Percentiles rank a stretch among this genome's conserved stretches.
Evolutionary conservation across 1,284 basidiomycete genomes (phyloP).

Genomic region (Ceratobasidium theobromae): DNA sequence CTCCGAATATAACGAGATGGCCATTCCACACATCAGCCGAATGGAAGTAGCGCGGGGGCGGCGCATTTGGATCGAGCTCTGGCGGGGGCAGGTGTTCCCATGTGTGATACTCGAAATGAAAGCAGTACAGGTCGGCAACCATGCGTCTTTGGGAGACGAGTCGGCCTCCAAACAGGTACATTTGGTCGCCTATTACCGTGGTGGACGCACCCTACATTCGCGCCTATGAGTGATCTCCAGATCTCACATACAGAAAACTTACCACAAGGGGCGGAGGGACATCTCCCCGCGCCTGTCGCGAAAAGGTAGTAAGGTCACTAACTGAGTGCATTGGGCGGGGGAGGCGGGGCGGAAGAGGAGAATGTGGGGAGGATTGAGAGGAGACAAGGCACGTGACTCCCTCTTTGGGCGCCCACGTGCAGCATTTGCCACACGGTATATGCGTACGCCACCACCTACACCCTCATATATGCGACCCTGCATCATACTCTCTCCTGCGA

Average conservation of each 20-base stretch:
- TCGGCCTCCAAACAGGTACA: slow-evolving; percentile 88
- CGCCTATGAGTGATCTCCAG: slow-evolving; percentile 24
- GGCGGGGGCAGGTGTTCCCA: slow-evolving; percentile 75
- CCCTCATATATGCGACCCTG: slow-evolving; percentile 2
- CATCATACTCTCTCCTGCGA: neutral
- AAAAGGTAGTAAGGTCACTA: slow-evolving; percentile 84
- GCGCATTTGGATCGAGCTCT: slow-evolving; percentile 59
- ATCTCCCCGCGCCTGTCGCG: slow-evolving; percentile 79
- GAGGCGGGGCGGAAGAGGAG: neutral
- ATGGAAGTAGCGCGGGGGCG: slow-evolving; percentile 85
- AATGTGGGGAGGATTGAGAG: neutral
- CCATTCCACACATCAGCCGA: slow-evolving; percentile 88
- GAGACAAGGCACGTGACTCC: slow-evolving; percentile 9
- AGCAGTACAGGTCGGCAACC: slow-evolving; percentile 84
- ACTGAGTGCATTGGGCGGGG: slow-evolving; percentile 64
- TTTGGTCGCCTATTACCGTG: slow-evolving; percentile 77
- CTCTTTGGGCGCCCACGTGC: slow-evolving; percentile 6
- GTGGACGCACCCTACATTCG: slow-evolving; percentile 66
- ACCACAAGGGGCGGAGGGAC: slow-evolving; percentile 87
- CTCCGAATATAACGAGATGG: slow-evolving; percentile 87
- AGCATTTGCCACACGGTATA: slow-evolving; percentile 1
- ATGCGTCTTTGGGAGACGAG: slow-evolving; percentile 82
- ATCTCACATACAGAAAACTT: slow-evolving; percentile 45
- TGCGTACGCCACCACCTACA: neutral
- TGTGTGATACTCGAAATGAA: slow-evolving; percentile 73